phyloP scores from a whole-genome alignment of 768 basidiomycete genomes.

The Auricularia cornea region DNA sequence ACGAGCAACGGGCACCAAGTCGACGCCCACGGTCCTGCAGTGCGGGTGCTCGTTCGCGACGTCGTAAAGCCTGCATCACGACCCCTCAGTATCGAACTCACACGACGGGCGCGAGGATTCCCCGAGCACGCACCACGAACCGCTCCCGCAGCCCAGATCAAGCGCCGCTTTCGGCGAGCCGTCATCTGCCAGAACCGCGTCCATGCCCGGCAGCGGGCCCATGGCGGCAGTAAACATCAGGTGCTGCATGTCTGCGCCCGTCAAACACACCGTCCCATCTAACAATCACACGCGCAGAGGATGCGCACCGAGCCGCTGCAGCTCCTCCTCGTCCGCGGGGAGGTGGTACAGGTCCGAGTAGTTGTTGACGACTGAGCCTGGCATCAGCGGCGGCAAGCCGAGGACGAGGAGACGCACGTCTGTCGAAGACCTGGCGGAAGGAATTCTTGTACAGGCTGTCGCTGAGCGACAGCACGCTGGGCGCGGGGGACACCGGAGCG shows the following conservation, averaged over 20 bases:
- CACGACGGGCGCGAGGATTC: background rate
- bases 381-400: background rate
- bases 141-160: conserved; percentile 76
- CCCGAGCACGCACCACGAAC: conserved; percentile 49
- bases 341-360: conserved; percentile 72
- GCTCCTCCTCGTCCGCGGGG: conserved; percentile 72
- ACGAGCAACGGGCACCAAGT: conserved; percentile 72
- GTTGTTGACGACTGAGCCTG: conserved; percentile 42
- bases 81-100: background rate
- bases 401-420: background rate
- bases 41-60: conserved; percentile 64
- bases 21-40: conserved; percentile 61
- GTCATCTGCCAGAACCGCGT: conserved; percentile 48
- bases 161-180: conserved; percentile 52
- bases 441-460: conserved; percentile 29
- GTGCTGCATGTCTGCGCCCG: conserved; percentile 53
- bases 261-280: conserved; percentile 8
- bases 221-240: conserved; percentile 52
- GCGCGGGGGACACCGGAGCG: conserved; percentile 40
- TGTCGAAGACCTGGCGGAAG: background rate
- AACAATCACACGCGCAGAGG: conserved; percentile 3
- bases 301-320: conserved; percentile 56
- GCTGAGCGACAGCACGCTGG: conserved; percentile 62
- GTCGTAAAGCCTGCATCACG: conserved; percentile 81
- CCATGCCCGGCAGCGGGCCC: conserved; percentile 57